Base-by-base conservation (phyloP, 768 basidiomycete genomes). In the Mycena chlorophos region DNA sequence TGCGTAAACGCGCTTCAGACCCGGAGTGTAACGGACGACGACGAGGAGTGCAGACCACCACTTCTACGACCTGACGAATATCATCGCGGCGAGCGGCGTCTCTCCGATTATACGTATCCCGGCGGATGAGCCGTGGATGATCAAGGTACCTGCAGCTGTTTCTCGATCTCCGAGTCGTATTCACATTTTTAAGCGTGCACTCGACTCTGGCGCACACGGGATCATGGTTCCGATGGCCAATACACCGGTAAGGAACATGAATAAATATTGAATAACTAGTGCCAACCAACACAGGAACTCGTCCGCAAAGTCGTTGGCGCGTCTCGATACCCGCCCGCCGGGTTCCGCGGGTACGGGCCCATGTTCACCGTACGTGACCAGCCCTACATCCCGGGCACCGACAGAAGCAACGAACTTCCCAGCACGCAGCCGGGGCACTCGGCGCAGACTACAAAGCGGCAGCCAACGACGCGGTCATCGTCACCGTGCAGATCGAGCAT, bases 41-140 rank as follows among this genome's bases (percentile, higher is more conserved):
- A 19, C 13, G 10, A 8, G 31, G 10, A 17, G 1, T 19, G 14
- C 39, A 66, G 63, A 67, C 23, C 52, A 54, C 16, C 66, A 67
- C 47, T 63, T 53, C 38, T 67, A 63, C 54, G 66, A 67, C 43
- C 49, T 67, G 13, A 54, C 53, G 4, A 67, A 67, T 47, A 74
- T 73, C 2, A 69, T 82, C 46, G 66, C 74, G 0, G 72, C 71
- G 6, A 61, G 74, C 6, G 75, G 75, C 0, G 62, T 55, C 29
- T 76, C 76, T 3, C 77, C 78, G 1, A 74, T 81, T 29, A 75
- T 82, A 23, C 69, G 81, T 13, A 74, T 81, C 29, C 79, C 80
- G 19, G 78, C 76, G 13, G 79, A 78, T 2, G 80, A 78, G 8
- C 51, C 66, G 25, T 80, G 79, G 78, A 75, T 79, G 64, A 79